Conservation (phyloP, 2,329 filamentous ascomycete species). For the Nothopassalora personata region DNA sequence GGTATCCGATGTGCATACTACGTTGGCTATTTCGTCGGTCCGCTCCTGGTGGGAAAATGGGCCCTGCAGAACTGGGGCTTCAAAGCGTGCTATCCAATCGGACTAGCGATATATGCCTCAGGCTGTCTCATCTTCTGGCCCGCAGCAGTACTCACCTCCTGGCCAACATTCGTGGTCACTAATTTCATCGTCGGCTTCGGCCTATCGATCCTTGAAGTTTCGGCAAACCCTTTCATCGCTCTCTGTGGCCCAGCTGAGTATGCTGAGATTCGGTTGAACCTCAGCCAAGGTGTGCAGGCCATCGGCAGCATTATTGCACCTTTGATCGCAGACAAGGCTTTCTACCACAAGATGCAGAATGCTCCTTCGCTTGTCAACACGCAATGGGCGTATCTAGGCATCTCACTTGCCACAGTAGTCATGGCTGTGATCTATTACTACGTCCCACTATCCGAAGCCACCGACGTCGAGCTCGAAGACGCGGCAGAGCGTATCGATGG, state of each 20-base stretch:
- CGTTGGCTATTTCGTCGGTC: conserved; percentile 64
- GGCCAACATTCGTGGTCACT: conserved; percentile 55
- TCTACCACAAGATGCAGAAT: conserved; percentile 47
- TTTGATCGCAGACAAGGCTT: conserved; percentile 53
- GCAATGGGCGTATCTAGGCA: conserved; percentile 61
- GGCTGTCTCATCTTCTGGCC: conserved; percentile 61
- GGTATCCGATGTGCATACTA: conserved; percentile 68
- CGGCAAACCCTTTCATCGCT: conserved; percentile 58
- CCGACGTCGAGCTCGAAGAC: conserved; percentile 55
- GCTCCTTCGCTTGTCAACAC: conserved; percentile 53
- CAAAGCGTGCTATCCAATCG: conserved; percentile 57
- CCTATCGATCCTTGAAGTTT: conserved; percentile 55
- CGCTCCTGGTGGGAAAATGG: conserved; percentile 59
- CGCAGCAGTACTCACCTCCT: conserved; percentile 57
- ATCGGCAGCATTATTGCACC: conserved; percentile 56
- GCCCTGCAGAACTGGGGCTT: conserved; percentile 57
- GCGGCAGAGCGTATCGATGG: conserved; percentile 48
- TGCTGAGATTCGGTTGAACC: conserved; percentile 55
- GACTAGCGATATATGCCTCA: conserved; percentile 57
- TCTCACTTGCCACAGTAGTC: conserved; percentile 55
- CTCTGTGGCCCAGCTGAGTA: conserved; percentile 58
- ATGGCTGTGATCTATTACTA: conserved; percentile 58
- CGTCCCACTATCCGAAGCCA: conserved; percentile 57
- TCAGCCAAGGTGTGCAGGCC: conserved; percentile 58
- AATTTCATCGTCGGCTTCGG: conserved; percentile 60